These are phyloP conservation scores for Trichoderma polysporum DNA, from an alignment of 2,329 filamentous ascomycete genomes.

Conservation along the genomic window DNA sequence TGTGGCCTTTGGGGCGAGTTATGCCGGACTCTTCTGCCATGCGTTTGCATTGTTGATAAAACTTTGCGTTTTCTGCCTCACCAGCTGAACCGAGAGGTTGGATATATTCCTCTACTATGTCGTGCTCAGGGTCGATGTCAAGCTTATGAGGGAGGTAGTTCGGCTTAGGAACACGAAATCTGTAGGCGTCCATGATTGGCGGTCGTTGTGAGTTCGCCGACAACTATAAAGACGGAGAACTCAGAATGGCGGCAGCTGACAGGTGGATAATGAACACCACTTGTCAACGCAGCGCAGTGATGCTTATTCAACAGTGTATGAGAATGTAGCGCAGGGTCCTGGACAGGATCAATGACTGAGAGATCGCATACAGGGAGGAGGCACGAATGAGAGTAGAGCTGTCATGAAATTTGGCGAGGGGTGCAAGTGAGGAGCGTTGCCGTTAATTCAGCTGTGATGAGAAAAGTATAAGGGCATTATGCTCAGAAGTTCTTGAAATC, in stretches of 20 bases:
- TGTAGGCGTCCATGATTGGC: constrained; percentile 45
- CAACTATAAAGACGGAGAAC: background rate
- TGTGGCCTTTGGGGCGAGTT: constrained; percentile 78
- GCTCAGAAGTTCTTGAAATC: background rate
- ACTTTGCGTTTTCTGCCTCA: constrained; percentile 56
- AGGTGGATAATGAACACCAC: background rate
- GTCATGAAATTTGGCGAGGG: background rate
- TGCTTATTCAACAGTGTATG: background rate
- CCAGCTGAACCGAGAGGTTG: constrained; percentile 50
- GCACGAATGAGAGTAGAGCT: too few relatives aligned
- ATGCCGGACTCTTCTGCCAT: constrained; percentile 65
- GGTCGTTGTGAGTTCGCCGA: background rate
- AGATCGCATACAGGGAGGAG: too few relatives aligned
- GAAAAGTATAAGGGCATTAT: background rate
- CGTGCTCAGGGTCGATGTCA: constrained; percentile 51
- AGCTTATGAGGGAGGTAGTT: constrained; percentile 60
- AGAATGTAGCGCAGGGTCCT: background rate
- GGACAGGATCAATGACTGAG: background rate
- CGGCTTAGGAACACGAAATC: constrained; percentile 55
- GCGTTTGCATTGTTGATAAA: constrained; percentile 57
- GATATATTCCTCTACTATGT: constrained; percentile 53
- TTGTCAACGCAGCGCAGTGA: background rate
- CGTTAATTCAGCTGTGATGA: background rate
- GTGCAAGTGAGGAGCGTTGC: background rate
- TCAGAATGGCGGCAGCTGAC: background rate